phyloP scores from a whole-genome alignment of 177 flowering plant species.

The Tripterygium wilfordii region DNA sequence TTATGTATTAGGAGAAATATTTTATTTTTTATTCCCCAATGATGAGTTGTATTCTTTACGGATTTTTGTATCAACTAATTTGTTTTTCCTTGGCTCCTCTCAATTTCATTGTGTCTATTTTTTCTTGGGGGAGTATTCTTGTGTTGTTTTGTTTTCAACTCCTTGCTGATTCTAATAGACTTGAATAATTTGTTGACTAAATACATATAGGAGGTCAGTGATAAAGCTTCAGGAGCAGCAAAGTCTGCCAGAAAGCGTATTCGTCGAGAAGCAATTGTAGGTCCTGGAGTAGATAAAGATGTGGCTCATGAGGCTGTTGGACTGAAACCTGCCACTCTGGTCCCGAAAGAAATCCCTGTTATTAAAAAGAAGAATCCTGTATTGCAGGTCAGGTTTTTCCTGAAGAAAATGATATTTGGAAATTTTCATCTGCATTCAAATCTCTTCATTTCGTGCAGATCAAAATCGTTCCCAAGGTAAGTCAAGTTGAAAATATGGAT shows the following conservation, averaged over 20 bases:
- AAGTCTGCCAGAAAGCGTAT: constrained; percentile 46
- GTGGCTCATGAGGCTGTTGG: constrained; percentile 96
- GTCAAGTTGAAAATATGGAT: constrained; percentile 34
- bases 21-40: too few species aligned
- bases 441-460: constrained; percentile 39
- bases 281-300: constrained; percentile 87
- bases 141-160: neutral
- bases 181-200: neutral
- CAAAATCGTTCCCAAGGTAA: constrained; percentile 59
- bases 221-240: constrained; percentile 14
- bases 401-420: neutral
- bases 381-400: constrained; percentile 54
- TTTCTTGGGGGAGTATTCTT: neutral
- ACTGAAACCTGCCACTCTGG: constrained; percentile 59
- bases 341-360: constrained; percentile 83
- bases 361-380: constrained; percentile 86
- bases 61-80: too few species aligned
- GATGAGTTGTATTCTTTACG: too few species aligned
- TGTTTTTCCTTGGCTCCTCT: too few species aligned
- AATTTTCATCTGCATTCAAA: neutral
- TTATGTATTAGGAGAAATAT: too few species aligned
- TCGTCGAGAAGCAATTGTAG: constrained; percentile 63
- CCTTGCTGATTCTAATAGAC: neutral
- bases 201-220: constrained; percentile 30
- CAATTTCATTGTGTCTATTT: too few species aligned